These are phyloP conservation scores for Citrus sp. DNA, from an alignment of 345 rosid species.

Conservation along the genomic window DNA sequence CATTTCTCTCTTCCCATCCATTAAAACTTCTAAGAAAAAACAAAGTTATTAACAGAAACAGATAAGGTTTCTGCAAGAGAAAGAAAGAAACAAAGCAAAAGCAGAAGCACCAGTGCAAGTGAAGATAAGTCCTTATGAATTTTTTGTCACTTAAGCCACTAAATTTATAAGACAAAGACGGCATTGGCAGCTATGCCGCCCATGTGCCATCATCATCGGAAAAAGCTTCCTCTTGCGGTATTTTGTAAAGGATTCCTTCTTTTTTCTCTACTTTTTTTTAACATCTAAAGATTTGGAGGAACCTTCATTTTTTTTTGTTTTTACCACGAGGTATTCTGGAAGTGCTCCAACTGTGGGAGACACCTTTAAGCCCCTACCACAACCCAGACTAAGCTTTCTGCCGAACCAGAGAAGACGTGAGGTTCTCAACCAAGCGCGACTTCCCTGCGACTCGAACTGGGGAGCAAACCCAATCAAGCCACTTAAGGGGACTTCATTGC, in stretches of 20 bases:
- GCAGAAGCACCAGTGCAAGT: neutral
- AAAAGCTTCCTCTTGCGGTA: neutral
- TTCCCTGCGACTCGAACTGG: no score
- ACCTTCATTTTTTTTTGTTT: no score
- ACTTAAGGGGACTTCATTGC: no score
- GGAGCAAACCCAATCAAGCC: no score
- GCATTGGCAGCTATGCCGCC: constrained; percentile 29
- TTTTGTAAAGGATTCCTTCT: neutral
- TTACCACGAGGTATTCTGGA: no score
- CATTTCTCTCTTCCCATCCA: constrained; percentile 52
- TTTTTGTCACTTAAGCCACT: neutral
- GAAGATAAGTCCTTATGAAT: neutral
- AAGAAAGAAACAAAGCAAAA: neutral
- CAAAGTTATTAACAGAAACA: neutral
- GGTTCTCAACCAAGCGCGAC: no score
- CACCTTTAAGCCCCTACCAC: no score
- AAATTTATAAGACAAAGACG: constrained; percentile 25
- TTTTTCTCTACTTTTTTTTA: neutral
- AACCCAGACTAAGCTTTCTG: no score
- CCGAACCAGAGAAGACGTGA: no score
- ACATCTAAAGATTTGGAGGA: constrained; percentile 4
- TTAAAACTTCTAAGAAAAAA: neutral
- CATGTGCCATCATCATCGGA: constrained; percentile 29
- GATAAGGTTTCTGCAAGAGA: neutral
- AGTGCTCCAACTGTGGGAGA: no score